A percentile compares a stretch with the other conserved stretches of the same genome.
Evolutionary conservation across 176 grass and related monocot species (phyloP).

Genomic region (Oryza glaberrima): DNA sequence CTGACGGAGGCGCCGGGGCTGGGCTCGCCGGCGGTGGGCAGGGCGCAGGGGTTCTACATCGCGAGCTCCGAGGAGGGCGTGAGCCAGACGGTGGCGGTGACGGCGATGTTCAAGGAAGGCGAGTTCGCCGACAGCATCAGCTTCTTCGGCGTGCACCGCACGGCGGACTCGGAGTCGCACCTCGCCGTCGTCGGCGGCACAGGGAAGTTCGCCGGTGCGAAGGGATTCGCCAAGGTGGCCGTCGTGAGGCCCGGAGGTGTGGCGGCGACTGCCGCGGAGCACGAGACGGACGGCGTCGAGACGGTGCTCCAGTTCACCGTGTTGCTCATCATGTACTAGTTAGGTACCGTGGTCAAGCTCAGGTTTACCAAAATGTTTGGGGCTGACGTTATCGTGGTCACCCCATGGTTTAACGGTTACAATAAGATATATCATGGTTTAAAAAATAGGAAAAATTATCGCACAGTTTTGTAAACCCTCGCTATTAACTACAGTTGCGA

Average conservation of each 20-base stretch:
- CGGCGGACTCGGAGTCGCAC: slow-evolving; percentile 65
- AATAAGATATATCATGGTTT: too few relatives aligned
- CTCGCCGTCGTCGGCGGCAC: slow-evolving; percentile 68
- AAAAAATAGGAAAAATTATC: too few relatives aligned
- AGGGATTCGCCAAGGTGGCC: slow-evolving; percentile 65
- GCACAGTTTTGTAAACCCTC: too few relatives aligned
- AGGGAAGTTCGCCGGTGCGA: slow-evolving; percentile 51
- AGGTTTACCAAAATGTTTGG: too few relatives aligned
- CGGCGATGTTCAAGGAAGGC: slow-evolving; percentile 61
- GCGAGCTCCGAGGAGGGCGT: slow-evolving; percentile 64
- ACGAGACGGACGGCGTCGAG: slow-evolving; percentile 72
- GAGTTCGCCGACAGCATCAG: slow-evolving; percentile 64
- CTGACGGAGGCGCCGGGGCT: slow-evolving; percentile 62
- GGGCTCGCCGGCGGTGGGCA: slow-evolving; percentile 47
- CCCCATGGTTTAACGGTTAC: too few relatives aligned
- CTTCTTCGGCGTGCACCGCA: slow-evolving; percentile 80
- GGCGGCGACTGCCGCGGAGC: slow-evolving; percentile 42
- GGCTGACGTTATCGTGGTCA: too few relatives aligned
- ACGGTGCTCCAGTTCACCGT: slow-evolving; percentile 66
- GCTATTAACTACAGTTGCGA: not conserved
- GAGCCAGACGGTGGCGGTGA: slow-evolving; percentile 70
- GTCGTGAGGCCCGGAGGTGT: slow-evolving; percentile 51
- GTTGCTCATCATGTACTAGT: slow-evolving; percentile 25
- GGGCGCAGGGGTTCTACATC: slow-evolving; percentile 73
- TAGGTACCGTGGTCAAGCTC: too few relatives aligned